Base-by-base conservation (phyloP, 2,329 filamentous ascomycete species). In the Sporothrix protearum region DNA sequence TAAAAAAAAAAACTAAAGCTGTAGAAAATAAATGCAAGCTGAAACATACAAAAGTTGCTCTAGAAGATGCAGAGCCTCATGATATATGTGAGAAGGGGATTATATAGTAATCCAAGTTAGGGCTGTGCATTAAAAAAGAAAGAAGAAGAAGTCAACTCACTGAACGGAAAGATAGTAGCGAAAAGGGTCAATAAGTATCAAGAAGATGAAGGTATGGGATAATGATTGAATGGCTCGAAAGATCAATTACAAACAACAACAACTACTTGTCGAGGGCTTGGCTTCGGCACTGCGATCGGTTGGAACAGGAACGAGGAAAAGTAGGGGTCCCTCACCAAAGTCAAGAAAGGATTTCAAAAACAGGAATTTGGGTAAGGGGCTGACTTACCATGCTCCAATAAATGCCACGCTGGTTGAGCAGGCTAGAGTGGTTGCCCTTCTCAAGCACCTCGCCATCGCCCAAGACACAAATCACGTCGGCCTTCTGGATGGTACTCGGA, bases 401-500 rank as follows among this genome's bases (percentile, higher is more conserved):
- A 6, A 86, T 82, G 0, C 86, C 86, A 76, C 78, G 83, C 79
- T 82, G 81, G 78, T 79, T 83, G 73, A 88, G 73, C 72, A 88
- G 75, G 76, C 88, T 86, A 1, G 72, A 72, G 73, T 88, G 86
- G 22, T 77, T 87, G 12, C 86, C 86, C 77, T 84, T 80, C 78
- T 88, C 86, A 12, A 88, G 76, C 57, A 88, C 81, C 75, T 83
- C 85, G 30, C 90, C 88, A 73, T 89, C 85, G 12, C 91, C 91
- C 64, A 96, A 87, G 0, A 95, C 91, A 76, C 92, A 93, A 55
- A 94, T 94, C n/a, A 72, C 55, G 14, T 75, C 73, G 12, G 75
- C 75, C 12, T 72, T 71, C 39, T 74, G 71, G 10, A 76, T 73
- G 0, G 74, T 76, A 33, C 72, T 74, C 9, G 94, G 82, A 14